phyloP scores from a whole-genome alignment of 768 basidiomycete genomes.

The Kwoniella bestiolae region DNA sequence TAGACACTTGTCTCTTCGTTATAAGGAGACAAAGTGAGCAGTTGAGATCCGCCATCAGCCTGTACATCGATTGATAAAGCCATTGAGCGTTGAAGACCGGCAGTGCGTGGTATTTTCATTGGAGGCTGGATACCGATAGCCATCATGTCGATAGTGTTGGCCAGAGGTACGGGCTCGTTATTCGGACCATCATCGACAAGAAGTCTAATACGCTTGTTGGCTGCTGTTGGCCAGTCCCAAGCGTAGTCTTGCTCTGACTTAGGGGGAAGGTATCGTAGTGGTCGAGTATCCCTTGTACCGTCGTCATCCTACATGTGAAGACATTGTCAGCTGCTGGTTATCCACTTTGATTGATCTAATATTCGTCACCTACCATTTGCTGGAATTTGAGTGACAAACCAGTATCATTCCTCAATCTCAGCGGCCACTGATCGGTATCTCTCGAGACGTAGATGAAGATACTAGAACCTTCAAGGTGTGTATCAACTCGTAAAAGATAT shows the following conservation, averaged over 20 bases:
- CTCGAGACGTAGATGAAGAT: conserved; percentile 79
- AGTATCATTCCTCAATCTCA: conserved; percentile 85
- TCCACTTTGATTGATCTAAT: too few relatives aligned
- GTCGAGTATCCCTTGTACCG: conserved; percentile 18
- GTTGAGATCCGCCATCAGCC: conserved; percentile 82
- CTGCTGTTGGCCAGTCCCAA: conserved; percentile 89
- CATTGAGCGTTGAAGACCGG: conserved; percentile 61
- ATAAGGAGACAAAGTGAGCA: conserved; percentile 85
- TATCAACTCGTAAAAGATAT: conserved; percentile 72
- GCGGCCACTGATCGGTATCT: conserved; percentile 81
- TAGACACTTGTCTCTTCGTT: conserved; percentile 82
- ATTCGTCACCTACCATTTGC: conserved; percentile 71
- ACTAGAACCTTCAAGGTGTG: conserved; percentile 80
- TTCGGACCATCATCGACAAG: conserved; percentile 61
- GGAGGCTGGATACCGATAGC: conserved; percentile 92
- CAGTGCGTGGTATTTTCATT: conserved; percentile 63
- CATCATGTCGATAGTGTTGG: conserved; percentile 81
- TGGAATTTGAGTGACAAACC: conserved; percentile 69
- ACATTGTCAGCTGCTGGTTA: too few relatives aligned
- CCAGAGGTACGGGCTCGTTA: conserved; percentile 54
- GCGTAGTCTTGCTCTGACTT: conserved; percentile 69
- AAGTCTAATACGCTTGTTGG: conserved; percentile 77
- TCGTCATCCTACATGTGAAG: conserved; percentile 33
- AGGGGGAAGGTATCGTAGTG: conserved; percentile 60
- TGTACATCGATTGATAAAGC: conserved; percentile 88